Conservation (phyloP, 2,329 filamentous ascomycete species). For the Chaetothyriales sp. region DNA sequence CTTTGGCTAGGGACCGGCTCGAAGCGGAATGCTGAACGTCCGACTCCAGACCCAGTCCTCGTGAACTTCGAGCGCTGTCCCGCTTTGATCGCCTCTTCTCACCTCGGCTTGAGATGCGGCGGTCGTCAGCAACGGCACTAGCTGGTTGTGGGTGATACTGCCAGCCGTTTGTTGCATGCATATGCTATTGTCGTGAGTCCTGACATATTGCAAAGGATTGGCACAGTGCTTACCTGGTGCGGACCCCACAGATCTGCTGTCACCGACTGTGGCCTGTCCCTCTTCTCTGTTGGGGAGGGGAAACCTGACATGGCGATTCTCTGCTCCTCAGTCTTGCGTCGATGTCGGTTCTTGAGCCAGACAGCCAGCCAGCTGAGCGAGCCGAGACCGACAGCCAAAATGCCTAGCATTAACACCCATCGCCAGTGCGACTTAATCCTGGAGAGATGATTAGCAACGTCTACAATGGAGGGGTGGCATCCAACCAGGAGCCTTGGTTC, state of each 20-base stretch:
- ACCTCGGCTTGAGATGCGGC: not conserved
- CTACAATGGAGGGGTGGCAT: not conserved
- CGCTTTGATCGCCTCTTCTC: not conserved
- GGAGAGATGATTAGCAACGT: constrained; percentile 5
- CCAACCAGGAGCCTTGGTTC: constrained; percentile 17
- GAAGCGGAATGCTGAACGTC: not conserved
- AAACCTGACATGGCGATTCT: constrained; percentile 18
- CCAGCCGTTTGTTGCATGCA: constrained; percentile 15
- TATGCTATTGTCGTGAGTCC: constrained; percentile 10
- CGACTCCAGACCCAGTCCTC: not conserved
- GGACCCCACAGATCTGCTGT: constrained; percentile 24
- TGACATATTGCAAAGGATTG: not conserved
- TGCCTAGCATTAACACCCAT: constrained; percentile 71
- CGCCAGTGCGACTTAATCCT: constrained; percentile 60
- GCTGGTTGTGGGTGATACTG: constrained; percentile 8
- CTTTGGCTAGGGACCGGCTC: not conserved
- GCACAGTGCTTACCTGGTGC: constrained; percentile 18
- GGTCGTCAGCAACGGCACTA: not conserved
- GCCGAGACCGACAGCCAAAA: constrained; percentile 56
- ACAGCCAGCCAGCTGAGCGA: constrained; percentile 54
- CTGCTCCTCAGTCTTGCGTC: constrained; percentile 50
- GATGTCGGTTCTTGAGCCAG: constrained; percentile 59
- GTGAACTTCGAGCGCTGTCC: not conserved
- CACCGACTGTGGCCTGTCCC: constrained; percentile 17
- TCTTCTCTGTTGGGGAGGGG: constrained; percentile 20